phyloP scores from a whole-genome alignment of 805 yeast genomes.

The Peterozyma toletana region DNA sequence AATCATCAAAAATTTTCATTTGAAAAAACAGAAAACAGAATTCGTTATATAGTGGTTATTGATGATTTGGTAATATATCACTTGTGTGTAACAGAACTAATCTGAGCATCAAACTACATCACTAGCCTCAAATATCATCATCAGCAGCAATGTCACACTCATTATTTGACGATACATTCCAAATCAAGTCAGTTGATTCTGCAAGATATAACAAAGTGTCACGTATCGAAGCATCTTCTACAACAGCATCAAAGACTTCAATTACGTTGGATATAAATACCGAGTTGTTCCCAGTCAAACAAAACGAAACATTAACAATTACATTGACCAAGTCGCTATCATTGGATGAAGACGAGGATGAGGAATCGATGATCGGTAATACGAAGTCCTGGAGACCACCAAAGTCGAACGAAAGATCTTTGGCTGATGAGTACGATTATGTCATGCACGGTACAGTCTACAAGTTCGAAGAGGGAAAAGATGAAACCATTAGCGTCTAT shows the following conservation, averaged over 20 bases:
- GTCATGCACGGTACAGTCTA: conserved; percentile 98
- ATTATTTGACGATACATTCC: conserved; percentile 89
- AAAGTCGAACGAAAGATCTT: conserved; percentile 70
- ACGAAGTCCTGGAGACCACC: conserved; percentile 81
- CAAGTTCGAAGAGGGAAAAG: conserved; percentile 81
- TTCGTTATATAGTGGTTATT: too few relatives aligned
- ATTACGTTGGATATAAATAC: conserved; percentile 85
- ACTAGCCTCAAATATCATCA: too few relatives aligned
- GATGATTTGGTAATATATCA: too few relatives aligned
- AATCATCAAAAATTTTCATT: too few relatives aligned
- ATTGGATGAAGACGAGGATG: conserved; percentile 39
- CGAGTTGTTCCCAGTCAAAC: conserved; percentile 81
- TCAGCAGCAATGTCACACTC: conserved; percentile 49
- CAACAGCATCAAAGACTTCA: conserved; percentile 60
- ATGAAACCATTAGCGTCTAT: conserved; percentile 74
- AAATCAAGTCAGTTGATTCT: conserved; percentile 73
- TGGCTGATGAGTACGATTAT: conserved; percentile 96
- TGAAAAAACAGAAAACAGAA: too few relatives aligned
- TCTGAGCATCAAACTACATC: too few relatives aligned
- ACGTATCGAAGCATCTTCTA: conserved; percentile 82
- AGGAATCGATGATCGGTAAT: conserved; percentile 35
- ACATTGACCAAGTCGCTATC: conserved; percentile 75
- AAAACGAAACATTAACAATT: conserved; percentile 73
- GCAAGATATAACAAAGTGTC: conserved; percentile 90
- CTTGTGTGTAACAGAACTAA: too few relatives aligned